Evolutionary conservation across 306 rosid genomes (phyloP), one percentile per base, ranked within the genome.

Genomic region (Quercus dentata): DNA sequence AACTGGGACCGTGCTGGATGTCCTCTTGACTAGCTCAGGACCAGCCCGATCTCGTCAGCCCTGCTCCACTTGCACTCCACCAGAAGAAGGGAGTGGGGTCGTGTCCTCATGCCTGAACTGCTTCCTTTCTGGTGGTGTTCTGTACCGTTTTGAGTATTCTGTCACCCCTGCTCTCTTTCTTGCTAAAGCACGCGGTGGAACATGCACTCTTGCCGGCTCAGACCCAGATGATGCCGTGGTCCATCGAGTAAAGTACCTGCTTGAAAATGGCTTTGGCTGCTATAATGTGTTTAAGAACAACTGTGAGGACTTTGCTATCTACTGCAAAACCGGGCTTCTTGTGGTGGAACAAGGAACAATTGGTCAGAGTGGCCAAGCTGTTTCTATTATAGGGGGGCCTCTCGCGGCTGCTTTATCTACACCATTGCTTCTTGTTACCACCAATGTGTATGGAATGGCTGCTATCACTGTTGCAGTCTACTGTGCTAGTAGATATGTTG

Each of bases 291-390:
- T 95, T 87, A 95, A 92, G 86, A 92, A 90, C 86, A 95, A 95
- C 31, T 95, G 99, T 25, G 97, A 95, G 83, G 99, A 95, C 85
- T 95, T 92, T 14, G 88, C 99, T 7, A 95, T 95, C 74, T 95
- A 92, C 61, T 95, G 99, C 97, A 95, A 95, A 83, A 95, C 99
- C 0, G 96, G 95, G 44, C 89, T 90, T 27, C 91, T 95, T 38
- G 95, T 94, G 73, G 65, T 90, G 76, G 90, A 91, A 19, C 83
- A 86, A 77, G 86, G 92, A 73, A 89, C 78, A 76, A 49, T 94
- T 7, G 94, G 97, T 61, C 98, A 88, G 76, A 95, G 98, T 57
- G 99, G 99, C 38, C 99, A 94, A 78, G 92, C 95, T 7, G 88
- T 78, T 59, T 92, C 99, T 14, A 91, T 91, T 52, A 89, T 94